Evolutionary conservation across 768 basidiomycete species (phyloP).

Genomic region (Boletus rubropictus): DNA sequence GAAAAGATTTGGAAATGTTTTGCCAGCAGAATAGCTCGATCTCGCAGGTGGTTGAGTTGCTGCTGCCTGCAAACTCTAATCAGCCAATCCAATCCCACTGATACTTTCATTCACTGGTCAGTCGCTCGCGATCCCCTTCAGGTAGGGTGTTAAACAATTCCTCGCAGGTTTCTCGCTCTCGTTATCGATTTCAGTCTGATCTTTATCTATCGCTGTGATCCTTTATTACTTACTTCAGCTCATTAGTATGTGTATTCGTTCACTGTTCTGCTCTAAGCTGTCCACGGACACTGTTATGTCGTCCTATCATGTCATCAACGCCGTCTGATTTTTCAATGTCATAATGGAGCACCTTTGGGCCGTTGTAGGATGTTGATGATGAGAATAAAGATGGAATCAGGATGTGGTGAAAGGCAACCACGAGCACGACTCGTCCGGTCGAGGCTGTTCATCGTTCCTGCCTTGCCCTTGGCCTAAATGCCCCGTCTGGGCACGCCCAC

Average conservation of each 20-base stretch:
- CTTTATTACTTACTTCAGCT: constrained; percentile 19
- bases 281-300: constrained; percentile 23
- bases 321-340: constrained; percentile 21
- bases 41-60: constrained; percentile 60
- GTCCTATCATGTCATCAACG: constrained; percentile 20
- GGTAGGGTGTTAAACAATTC: constrained; percentile 9
- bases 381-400: neutral
- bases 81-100: constrained; percentile 27
- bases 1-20: constrained; percentile 76
- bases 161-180: constrained; percentile 13
- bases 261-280: constrained; percentile 24
- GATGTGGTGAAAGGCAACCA: constrained; percentile 1
- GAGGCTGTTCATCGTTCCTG: constrained; percentile 18
- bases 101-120: constrained; percentile 17
- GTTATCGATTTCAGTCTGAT: constrained; percentile 20
- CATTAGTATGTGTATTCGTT: constrained; percentile 29
- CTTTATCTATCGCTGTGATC: constrained; percentile 27
- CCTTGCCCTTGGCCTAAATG: constrained; percentile 24
- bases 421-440: constrained; percentile 4
- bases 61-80: constrained; percentile 48
- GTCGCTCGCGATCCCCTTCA: constrained; percentile 4
- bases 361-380: neutral
- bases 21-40: constrained; percentile 90
- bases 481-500: constrained; percentile 16
- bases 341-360: constrained; percentile 13